Conservation (phyloP, 306 rosid species). For the Ormosia emarginata region DNA sequence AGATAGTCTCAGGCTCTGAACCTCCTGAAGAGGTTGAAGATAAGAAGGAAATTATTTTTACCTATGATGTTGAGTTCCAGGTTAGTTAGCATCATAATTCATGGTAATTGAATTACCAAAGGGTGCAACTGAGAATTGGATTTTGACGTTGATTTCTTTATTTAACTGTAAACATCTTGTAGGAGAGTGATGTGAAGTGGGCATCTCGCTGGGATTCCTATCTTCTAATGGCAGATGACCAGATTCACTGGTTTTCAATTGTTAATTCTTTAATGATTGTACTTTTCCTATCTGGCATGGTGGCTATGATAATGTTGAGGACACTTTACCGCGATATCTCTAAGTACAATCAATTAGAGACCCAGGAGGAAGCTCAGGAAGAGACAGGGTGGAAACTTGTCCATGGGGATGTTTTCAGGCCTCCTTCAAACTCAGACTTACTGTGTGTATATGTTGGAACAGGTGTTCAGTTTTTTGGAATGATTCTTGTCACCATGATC, state of each 20-base stretch:
- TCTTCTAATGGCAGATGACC: slow-evolving; percentile 95
- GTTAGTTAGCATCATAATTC: slow-evolving; percentile 39
- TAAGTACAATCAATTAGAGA: slow-evolving; percentile 83
- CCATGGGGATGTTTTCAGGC: slow-evolving; percentile 84
- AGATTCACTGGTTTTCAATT: slow-evolving; percentile 96
- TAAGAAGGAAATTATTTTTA: slow-evolving; percentile 75
- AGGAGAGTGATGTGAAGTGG: slow-evolving; percentile 95
- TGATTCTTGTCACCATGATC: slow-evolving; percentile 83
- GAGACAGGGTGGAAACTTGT: slow-evolving; percentile 94
- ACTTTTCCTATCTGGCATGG: slow-evolving; percentile 89
- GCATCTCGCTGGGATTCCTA: slow-evolving; percentile 97
- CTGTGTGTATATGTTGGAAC: slow-evolving; percentile 85
- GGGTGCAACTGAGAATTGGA: not conserved
- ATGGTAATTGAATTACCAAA: not conserved
- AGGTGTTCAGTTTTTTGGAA: slow-evolving; percentile 88
- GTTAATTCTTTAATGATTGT: slow-evolving; percentile 88
- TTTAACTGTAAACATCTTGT: slow-evolving; percentile 5
- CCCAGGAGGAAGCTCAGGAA: slow-evolving; percentile 93
- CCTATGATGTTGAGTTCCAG: slow-evolving; percentile 89
- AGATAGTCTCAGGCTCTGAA: slow-evolving; percentile 58
- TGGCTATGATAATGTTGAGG: slow-evolving; percentile 96
- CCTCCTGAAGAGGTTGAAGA: slow-evolving; percentile 85
- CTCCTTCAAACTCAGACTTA: slow-evolving; percentile 72
- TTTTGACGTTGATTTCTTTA: not conserved
- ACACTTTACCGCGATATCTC: slow-evolving; percentile 96